phyloP scores from a whole-genome alignment of 192 early-diverging fungal genomes.

The Linnemannia schmuckeri region DNA sequence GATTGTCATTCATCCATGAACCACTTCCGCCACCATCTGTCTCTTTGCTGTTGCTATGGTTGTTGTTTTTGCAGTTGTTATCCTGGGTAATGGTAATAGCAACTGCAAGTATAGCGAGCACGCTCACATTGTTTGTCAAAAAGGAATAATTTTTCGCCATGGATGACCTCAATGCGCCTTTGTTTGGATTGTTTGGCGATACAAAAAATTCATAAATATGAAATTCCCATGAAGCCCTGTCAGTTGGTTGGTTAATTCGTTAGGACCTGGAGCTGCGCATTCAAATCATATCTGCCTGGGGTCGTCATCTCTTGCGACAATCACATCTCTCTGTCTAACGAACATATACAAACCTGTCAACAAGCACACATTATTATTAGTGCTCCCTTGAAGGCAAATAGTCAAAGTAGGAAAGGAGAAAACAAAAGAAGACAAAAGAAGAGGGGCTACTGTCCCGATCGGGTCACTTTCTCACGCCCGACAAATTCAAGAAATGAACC shows the following conservation, averaged over 20 bases:
- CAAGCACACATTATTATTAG: not conserved
- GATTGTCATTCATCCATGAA: not conserved
- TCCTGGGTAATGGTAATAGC: too few relatives aligned
- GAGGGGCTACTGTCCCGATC: not conserved
- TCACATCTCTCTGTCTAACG: too few relatives aligned
- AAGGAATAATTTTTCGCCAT: not conserved
- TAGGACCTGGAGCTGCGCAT: not conserved
- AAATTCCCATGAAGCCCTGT: not conserved
- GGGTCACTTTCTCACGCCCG: slow-evolving; percentile 11
- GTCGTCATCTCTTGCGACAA: not conserved
- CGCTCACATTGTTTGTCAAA: not conserved
- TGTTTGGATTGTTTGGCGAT: not conserved
- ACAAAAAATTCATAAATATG: not conserved
- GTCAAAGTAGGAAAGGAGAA: not conserved
- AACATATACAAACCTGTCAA: not conserved
- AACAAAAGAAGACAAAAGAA: not conserved
- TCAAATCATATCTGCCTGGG: not conserved
- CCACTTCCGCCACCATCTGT: too few relatives aligned
- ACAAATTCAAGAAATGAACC: not conserved
- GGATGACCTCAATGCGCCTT: not conserved
- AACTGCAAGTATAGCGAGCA: too few relatives aligned
- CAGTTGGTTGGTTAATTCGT: not conserved
- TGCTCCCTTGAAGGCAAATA: not conserved
- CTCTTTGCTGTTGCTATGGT: too few relatives aligned
- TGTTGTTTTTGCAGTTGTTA: too few relatives aligned